A percentile compares a stretch with the other conserved stretches of the same genome.
Conservation (phyloP, 1,284 basidiomycete species). For the Rhodotorula sp. region DNA sequence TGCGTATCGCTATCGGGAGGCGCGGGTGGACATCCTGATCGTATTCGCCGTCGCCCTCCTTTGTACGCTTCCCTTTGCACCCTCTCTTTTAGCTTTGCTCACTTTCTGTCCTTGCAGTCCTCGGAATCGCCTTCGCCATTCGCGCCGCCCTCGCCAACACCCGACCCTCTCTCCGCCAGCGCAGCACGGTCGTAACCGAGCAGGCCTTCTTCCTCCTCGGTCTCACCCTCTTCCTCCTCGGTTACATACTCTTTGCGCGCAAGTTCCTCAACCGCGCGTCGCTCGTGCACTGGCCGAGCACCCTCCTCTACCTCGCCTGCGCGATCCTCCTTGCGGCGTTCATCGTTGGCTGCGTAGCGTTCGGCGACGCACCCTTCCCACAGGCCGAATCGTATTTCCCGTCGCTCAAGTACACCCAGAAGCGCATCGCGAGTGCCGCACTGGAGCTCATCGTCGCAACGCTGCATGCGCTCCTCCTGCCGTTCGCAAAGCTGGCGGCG, state of each 20-base stretch:
- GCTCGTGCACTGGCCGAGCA: constrained; percentile 7
- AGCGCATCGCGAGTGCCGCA: constrained; percentile 10
- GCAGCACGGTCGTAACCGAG: background rate
- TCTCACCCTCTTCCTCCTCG: constrained; percentile 5
- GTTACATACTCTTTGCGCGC: constrained; percentile 3
- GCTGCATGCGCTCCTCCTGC: constrained; percentile 9
- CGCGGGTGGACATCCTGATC: background rate
- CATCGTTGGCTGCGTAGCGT: constrained; percentile 12
- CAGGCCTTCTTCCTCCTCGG: constrained; percentile 16
- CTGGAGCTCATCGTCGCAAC: constrained; percentile 2
- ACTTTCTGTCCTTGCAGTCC: background rate
- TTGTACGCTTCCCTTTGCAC: background rate
- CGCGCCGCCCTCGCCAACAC: constrained; percentile 16
- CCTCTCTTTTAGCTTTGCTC: no score
- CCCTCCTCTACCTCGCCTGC: constrained; percentile 7
- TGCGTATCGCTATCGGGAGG: background rate
- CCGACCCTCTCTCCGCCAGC: background rate
- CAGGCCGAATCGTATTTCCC: background rate
- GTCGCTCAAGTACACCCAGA: background rate
- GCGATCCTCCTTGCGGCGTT: constrained; percentile 10
- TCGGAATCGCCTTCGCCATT: constrained; percentile 17
- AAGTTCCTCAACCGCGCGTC: constrained; percentile 8
- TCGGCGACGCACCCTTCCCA: background rate
- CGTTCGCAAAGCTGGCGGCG: constrained; percentile 12
- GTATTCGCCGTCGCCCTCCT: background rate